Evolutionary conservation across 306 rosid genomes (phyloP).

Genomic region (Astragalus glycyphyllos): DNA sequence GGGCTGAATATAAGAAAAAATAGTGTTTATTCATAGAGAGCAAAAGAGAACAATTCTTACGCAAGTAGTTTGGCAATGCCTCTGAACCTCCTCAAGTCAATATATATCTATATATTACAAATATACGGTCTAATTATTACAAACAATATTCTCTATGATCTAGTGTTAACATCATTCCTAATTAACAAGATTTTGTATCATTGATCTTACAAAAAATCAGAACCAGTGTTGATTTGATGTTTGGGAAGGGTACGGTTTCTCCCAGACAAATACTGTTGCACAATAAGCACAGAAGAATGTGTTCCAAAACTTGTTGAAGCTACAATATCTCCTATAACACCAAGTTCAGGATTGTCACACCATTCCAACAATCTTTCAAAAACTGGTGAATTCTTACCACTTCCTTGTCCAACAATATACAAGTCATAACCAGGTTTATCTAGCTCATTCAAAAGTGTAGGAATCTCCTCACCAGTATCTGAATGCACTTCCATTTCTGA

Average conservation of each 20-base stretch:
- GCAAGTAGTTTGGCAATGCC: too few species aligned
- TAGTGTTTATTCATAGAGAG: too few species aligned
- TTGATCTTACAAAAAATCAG: too few species aligned
- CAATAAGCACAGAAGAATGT: slow-evolving; percentile 53
- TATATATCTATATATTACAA: too few species aligned
- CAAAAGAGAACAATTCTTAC: too few species aligned
- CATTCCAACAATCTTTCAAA: slow-evolving; percentile 40
- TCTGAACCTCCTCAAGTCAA: too few species aligned
- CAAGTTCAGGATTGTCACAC: slow-evolving; percentile 59
- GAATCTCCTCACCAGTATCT: slow-evolving; percentile 45
- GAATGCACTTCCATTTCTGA: slow-evolving; percentile 35
- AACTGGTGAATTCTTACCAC: slow-evolving; percentile 4
- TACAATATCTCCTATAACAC: slow-evolving; percentile 35
- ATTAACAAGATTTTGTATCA: too few species aligned
- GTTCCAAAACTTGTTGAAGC: slow-evolving; percentile 46
- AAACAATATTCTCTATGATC: too few species aligned
- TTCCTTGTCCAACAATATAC: slow-evolving; percentile 53
- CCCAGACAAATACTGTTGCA: slow-evolving; percentile 46
- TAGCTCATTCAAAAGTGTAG: slow-evolving; percentile 33
- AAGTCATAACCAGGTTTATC: slow-evolving; percentile 47
- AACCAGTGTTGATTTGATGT: too few species aligned
- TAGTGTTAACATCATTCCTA: too few species aligned
- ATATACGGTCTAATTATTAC: too few species aligned
- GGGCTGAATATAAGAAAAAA: too few species aligned
- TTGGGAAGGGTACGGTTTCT: background rate